Percentiles rank a stretch among this genome's conserved stretches.
Conservation (phyloP, 73 alveolate species). For the Paramecium bursaria region DNA sequence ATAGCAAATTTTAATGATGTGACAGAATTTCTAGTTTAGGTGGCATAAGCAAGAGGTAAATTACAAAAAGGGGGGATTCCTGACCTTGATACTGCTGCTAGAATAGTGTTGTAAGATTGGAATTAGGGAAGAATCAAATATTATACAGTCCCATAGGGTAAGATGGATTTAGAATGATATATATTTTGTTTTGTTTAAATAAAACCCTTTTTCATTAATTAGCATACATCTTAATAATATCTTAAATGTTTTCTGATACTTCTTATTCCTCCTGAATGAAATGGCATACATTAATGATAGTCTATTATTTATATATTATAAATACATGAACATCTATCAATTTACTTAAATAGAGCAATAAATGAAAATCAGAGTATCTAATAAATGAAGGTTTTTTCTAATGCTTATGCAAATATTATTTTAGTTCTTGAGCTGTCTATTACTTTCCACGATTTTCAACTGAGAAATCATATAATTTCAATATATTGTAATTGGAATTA, state of each 20-base stretch:
- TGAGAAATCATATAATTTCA: conserved; percentile 96
- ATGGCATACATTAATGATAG: no score
- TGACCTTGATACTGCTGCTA: conserved; percentile 94
- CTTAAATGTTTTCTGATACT: no score
- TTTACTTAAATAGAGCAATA: conserved; percentile 89
- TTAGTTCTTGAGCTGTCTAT: conserved; percentile 71
- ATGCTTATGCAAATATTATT: conserved; percentile 86
- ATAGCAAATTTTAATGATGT: conserved; percentile 79
- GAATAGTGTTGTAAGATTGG: conserved; percentile 94
- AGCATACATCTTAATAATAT: no score
- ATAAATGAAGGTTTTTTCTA: conserved; percentile 79
- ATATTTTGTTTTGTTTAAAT: no score
- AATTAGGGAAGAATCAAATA: conserved; percentile 89
- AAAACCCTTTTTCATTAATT: no score
- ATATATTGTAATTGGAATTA: conserved; percentile 81
- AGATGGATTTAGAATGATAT: conserved; percentile 55
- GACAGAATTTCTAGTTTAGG: conserved; percentile 85
- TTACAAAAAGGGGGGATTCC: conserved; percentile 93
- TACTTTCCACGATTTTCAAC: conserved; percentile 78
- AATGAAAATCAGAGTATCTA: conserved; percentile 90
- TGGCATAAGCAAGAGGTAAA: conserved; percentile 92
- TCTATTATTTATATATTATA: neutral
- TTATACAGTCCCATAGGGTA: conserved; percentile 88
- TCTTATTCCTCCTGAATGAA: no score
- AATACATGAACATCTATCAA: conserved; percentile 82